Conservation (phyloP, 2,329 filamentous ascomycete species). For the Talaromyces amestolkiae region DNA sequence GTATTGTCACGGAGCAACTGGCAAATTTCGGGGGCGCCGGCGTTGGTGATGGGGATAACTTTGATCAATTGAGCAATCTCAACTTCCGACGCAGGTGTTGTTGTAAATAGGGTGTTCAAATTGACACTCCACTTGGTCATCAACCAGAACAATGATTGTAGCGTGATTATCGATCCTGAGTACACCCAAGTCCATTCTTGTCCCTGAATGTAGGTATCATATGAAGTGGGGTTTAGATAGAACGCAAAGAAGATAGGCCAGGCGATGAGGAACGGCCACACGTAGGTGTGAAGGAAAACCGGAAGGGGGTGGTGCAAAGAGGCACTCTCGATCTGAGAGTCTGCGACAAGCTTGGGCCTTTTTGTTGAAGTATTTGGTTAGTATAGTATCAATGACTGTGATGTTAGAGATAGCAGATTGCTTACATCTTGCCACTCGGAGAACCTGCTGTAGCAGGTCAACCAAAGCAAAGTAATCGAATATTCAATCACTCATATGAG, state of each 20-base stretch:
- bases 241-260: constrained; percentile 91
- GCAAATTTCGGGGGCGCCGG: constrained; percentile 86
- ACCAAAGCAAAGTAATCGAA: constrained; percentile 12
- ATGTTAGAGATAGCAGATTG: not conserved
- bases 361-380: constrained; percentile 16
- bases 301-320: constrained; percentile 85
- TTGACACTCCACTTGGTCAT: constrained; percentile 98
- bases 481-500: constrained; percentile 16
- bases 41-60: constrained; percentile 84
- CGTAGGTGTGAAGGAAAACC: constrained; percentile 76
- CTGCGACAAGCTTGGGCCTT: constrained; percentile 84
- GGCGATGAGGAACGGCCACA: constrained; percentile 87
- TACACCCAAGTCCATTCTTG: constrained; percentile 98
- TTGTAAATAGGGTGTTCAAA: constrained; percentile 76
- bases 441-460: constrained; percentile 18
- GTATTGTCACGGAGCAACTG: constrained; percentile 71
- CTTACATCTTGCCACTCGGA: constrained; percentile 21
- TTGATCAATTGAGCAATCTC: constrained; percentile 83
- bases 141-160: constrained; percentile 87
- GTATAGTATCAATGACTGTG: not conserved
- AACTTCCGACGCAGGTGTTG: constrained; percentile 66
- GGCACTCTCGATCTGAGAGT: constrained; percentile 81
- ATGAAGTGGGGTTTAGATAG: constrained; percentile 78
- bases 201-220: constrained; percentile 87
- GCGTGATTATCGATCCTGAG: constrained; percentile 79